Conservation (phyloP, 371 early-diverging fungal genomes). For the Polyrhizophydium stewartii region DNA sequence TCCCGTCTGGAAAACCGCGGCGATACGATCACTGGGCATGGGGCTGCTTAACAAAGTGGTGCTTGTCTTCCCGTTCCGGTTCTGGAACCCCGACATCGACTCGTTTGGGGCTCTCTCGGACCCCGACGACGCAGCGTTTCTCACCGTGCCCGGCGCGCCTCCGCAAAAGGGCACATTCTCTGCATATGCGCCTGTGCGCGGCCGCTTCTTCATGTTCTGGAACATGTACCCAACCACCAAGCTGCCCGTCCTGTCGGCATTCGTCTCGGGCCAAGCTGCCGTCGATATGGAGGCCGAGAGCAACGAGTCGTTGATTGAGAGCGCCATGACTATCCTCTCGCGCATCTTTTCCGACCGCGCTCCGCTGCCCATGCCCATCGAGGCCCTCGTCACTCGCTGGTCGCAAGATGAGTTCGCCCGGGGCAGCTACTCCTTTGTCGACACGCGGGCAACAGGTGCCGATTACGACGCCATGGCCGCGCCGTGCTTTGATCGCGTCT, state of each 20-base stretch:
- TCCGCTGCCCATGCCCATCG: constrained; percentile 19
- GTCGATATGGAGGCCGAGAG: constrained; percentile 12
- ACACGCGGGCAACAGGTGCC: constrained; percentile 5
- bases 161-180: not conserved
- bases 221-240: constrained; percentile 15
- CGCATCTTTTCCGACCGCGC: constrained; percentile 10
- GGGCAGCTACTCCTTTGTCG: constrained; percentile 14
- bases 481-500: constrained; percentile 3
- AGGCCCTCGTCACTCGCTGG: constrained; percentile 25
- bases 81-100: constrained; percentile 33
- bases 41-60: constrained; percentile 43
- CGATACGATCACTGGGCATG: constrained; percentile 32
- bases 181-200: constrained; percentile 28
- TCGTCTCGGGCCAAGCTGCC: constrained; percentile 20
- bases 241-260: constrained; percentile 17
- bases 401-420: constrained; percentile 8
- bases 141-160: not conserved
- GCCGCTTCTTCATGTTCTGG: constrained; percentile 40
- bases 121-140: constrained; percentile 3
- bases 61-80: constrained; percentile 32
- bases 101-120: constrained; percentile 34
- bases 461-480: constrained; percentile 10
- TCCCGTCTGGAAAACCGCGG: constrained; percentile 29
- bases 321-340: constrained; percentile 11
- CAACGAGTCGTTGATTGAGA: constrained; percentile 8